Base-by-base conservation (phyloP, 2,329 filamentous ascomycete species). In the Phyllosticta citribraziliensis region DNA sequence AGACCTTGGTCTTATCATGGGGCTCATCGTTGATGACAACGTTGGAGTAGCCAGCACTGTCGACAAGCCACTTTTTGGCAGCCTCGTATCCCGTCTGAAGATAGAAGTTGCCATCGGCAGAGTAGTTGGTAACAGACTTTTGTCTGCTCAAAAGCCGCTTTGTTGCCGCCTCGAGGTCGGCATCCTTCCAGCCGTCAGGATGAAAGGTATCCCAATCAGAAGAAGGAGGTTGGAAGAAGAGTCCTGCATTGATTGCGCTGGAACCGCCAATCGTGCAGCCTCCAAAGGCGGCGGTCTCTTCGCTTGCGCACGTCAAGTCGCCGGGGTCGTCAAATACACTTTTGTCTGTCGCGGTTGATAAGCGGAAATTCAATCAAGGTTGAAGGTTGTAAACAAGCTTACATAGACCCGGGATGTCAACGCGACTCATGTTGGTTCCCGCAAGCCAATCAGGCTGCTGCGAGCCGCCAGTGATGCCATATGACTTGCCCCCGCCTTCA, bases 211-310 rank as follows among this genome's bases (percentile, higher is more conserved):
- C 78, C 73, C 78, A 82, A 64, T 83, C 80, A 1, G 77, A 78
- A 1, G 78, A 75, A 0, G 80, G 80, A 5, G 80, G 80, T 63
- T 82, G 76, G 63, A 82, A 81, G 67, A 76, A 82, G 1, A 82
- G 67, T 9, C 80, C 80, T 5, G 80, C 80, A 60, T 83, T 83
- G 68, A 83, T 80, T 10, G 80, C 79, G 55, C 77, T 80, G 61
- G 75, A 77, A 9, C 80, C 80, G 5, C 80, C 80, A 14, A 82
- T 72, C 0, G 78, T 78, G 66, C 81, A 84, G 27, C 76, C 81
- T 24, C 77, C 74, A 64, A 75, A 81, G 10, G 74, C 75, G 35
- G 74, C 74, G 14, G 78, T 69, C 8, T 30, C 17, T 3, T 74
- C 66, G 8, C 74, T 72, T 2, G 74, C 63, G 64, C 80, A 82